phyloP scores from a whole-genome alignment of 2,329 filamentous ascomycete genomes.

The Myriosclerotinia duriaeana region DNA sequence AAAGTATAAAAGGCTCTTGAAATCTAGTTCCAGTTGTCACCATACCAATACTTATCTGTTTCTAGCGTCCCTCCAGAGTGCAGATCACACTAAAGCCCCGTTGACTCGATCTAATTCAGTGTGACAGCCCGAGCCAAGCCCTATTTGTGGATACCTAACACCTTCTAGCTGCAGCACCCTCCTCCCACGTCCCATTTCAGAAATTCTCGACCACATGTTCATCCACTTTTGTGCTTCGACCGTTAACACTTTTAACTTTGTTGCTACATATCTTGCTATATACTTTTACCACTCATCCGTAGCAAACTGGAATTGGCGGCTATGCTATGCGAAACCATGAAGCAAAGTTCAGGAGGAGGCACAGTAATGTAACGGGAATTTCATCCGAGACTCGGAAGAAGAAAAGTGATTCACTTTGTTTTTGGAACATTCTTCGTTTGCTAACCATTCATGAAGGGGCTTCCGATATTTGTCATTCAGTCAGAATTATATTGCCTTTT shows the following conservation, averaged over 20 bases:
- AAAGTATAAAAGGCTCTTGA: not conserved
- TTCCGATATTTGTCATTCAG: too few relatives aligned
- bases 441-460: not conserved
- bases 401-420: not conserved
- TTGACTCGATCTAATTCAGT: too few relatives aligned
- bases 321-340: not conserved
- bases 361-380: not conserved
- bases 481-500: not conserved
- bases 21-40: too few relatives aligned
- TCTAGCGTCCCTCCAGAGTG: slow-evolving; percentile 1
- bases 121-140: slow-evolving; percentile 1
- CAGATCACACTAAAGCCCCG: not conserved
- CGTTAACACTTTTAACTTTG: not conserved
- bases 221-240: not conserved
- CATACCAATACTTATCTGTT: too few relatives aligned
- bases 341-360: not conserved
- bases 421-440: not conserved
- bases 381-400: not conserved
- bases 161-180: not conserved
- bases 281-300: too few relatives aligned
- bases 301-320: not conserved
- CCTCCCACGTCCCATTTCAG: not conserved
- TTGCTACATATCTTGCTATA: too few relatives aligned
- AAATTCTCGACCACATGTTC: not conserved
- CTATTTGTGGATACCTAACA: slow-evolving; percentile 2